Percentiles rank a stretch among this genome's conserved stretches.
These are phyloP conservation scores for Sarcocystis neurona DNA, from an alignment of 169 alveolate species.

Conservation along the genomic window DNA sequence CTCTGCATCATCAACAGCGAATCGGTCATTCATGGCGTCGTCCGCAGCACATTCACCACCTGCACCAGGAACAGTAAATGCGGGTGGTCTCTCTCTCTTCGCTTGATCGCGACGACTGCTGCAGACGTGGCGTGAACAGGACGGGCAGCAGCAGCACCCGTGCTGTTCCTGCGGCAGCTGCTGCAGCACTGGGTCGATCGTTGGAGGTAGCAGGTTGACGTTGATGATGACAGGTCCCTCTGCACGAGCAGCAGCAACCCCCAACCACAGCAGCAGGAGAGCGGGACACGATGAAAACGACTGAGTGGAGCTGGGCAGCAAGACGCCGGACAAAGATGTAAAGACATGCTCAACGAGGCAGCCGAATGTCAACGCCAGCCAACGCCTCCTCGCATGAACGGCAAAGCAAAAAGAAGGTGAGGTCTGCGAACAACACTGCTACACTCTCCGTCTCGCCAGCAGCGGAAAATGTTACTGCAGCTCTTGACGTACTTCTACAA, in stretches of 20 bases:
- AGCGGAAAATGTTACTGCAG: too few relatives aligned
- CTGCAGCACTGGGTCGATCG: background rate
- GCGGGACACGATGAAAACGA: background rate
- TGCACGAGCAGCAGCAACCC: background rate
- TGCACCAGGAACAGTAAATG: too few relatives aligned
- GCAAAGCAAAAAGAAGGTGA: background rate
- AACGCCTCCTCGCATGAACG: background rate
- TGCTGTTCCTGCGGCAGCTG: conserved; percentile 20
- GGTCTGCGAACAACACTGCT: too few relatives aligned
- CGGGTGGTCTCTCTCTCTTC: too few relatives aligned
- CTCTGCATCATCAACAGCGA: too few relatives aligned
- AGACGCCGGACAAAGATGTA: background rate
- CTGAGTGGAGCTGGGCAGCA: background rate
- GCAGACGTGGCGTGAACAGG: conserved; percentile 14
- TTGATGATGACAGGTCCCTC: conserved; percentile 57
- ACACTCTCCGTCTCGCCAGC: too few relatives aligned
- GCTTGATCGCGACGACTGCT: too few relatives aligned
- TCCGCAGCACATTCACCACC: too few relatives aligned
- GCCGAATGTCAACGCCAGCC: too few relatives aligned
- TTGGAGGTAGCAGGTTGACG: conserved; percentile 39
- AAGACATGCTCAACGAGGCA: background rate
- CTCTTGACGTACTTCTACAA: too few relatives aligned
- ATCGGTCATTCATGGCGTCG: too few relatives aligned
- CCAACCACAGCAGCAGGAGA: background rate
- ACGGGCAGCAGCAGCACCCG: conserved; percentile 1